These are phyloP conservation scores for Aphanomyces euteiches DNA, from an alignment of 352 stramenopile species.

Conservation along the genomic window DNA sequence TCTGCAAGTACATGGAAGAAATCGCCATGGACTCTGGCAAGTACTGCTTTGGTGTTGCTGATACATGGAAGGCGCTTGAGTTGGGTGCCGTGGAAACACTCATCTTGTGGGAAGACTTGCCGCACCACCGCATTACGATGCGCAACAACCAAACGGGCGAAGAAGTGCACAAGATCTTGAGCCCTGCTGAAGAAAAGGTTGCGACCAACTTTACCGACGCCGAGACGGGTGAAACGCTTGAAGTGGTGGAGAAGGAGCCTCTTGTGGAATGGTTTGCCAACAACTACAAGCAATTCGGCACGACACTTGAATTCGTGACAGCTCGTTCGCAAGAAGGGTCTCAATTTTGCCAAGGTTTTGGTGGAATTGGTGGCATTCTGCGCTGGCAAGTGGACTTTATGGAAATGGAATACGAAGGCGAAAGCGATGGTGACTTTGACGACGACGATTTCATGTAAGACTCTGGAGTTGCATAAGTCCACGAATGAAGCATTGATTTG, in stretches of 20 bases:
- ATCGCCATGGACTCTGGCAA: conserved; percentile 98
- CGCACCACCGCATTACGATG: conserved; percentile 91
- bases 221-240: conserved; percentile 94
- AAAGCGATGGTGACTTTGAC: conserved; percentile 79
- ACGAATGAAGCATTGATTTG: no score
- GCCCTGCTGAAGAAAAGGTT: conserved; percentile 87
- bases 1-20: conserved; percentile 99
- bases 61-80: conserved; percentile 98
- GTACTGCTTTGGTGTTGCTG: conserved; percentile 98
- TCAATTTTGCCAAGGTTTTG: conserved; percentile 99
- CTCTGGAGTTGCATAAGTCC: no score
- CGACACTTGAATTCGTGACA: conserved; percentile 96
- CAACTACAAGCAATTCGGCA: conserved; percentile 99
- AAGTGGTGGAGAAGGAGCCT: conserved; percentile 95
- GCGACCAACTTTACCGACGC: conserved; percentile 94
- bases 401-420: conserved; percentile 89
- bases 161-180: conserved; percentile 80
- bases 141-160: conserved; percentile 90
- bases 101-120: conserved; percentile 99
- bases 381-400: conserved; percentile 99
- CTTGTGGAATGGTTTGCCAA: conserved; percentile 99
- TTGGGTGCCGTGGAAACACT: conserved; percentile 98
- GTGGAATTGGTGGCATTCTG: conserved; percentile 98
- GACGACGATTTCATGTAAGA: conserved; percentile 69
- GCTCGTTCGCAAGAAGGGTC: conserved; percentile 38